Base-by-base conservation (phyloP, 164 flowering plant genomes). In the Taxillus chinensis region DNA sequence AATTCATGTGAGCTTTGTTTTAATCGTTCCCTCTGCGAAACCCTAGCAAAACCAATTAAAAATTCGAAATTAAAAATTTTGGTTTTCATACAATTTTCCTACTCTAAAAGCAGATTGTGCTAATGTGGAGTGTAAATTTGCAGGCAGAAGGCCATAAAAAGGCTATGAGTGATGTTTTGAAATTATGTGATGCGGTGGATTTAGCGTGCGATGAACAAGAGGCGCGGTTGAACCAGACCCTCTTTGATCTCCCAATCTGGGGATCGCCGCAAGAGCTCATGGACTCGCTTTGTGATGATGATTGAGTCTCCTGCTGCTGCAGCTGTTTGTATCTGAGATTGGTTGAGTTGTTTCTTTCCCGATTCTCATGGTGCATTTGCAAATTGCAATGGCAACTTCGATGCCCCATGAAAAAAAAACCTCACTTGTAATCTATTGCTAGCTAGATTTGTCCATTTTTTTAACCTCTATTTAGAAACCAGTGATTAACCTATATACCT, bases 81-180 rank as follows among this genome's bases (percentile, higher is more conserved):
- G n/a, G n/a, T n/a, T n/a, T n/a, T n/a, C n/a, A 27, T 27, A 27
- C 27, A 27, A 27, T 27, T 27, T 27, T 27, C 27, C 27, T 0
- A 27, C 27, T 27, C 27, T 27, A 27, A 27, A 27, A 27, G 27
- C 27, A 27, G 27, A 27, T 27, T 27, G 27, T 27, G 27, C 55
- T 52, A 43, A 14, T 48, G 39, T 0, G n/a, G 7, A 11, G 39
- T 45, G 27, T 39, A 57, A 39, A 3, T 14, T 38, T 72, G 69
- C 79, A 85, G 90, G 83, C 67, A 6, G 87, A 78, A 68, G 66
- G 78, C 0, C 80, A 81, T 41, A 86, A 80, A 65, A 71, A 73
- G 2, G 60, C 78, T 17, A 73, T 84, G 51, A 46, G 38, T 0
- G 61, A 75, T 48, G 62, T 77, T 14, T 70, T 81, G 2, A 71